Evolutionary conservation across 495 filamentous ascomycete genomes (phyloP), one percentile per base, ranked within the genome.

Genomic region (Bacidia rubella): DNA sequence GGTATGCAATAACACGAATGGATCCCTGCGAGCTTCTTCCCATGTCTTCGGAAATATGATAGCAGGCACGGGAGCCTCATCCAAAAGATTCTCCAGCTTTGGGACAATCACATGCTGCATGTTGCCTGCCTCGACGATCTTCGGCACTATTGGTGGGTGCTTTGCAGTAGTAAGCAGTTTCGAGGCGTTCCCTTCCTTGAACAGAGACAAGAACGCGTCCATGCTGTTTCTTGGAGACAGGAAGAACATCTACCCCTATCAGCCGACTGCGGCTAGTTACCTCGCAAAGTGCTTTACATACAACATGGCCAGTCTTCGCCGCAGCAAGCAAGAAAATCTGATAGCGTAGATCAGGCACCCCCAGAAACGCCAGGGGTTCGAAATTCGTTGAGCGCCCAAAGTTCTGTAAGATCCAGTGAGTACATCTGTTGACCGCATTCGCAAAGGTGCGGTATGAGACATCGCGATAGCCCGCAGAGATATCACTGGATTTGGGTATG

Each of bases 1-100:
- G 5, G 79, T 81, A 55, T 83, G 80, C 11, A 82, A 58, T 11
- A 80, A 62, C 3, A 72, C 26, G 1, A 69, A 53, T 0, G 69
- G 70, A 1, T 77, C 69, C 61, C 74, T 68, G 51, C 66, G 58
- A 2, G 62, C 67, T 10, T 72, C 58, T 9, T 57, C 53, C 40
- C 63, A 71, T 0, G 60, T 57, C 54, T 66, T 70, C 1, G 63
- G 55, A 53, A 70, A 69, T 2, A 50, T 24, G 0, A 43, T 12
- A 24, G 44, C 44, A 1, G 56, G 45, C 2, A 35, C 29, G 29
- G 15, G 29, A 15, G 52, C 49, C 17, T 58, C 35, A 11, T 47
- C 47, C 10, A 74, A 47, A 0, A 70, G 58, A 3, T 62, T 53
- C 0, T 56, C 51, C 3, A 68, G 21, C 15, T 52, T 29, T 1